Percentiles rank a stretch among this genome's conserved stretches.
Evolutionary conservation across 345 rosid genomes (phyloP).

Genomic region (Cardamine chenopodiifolia): DNA sequence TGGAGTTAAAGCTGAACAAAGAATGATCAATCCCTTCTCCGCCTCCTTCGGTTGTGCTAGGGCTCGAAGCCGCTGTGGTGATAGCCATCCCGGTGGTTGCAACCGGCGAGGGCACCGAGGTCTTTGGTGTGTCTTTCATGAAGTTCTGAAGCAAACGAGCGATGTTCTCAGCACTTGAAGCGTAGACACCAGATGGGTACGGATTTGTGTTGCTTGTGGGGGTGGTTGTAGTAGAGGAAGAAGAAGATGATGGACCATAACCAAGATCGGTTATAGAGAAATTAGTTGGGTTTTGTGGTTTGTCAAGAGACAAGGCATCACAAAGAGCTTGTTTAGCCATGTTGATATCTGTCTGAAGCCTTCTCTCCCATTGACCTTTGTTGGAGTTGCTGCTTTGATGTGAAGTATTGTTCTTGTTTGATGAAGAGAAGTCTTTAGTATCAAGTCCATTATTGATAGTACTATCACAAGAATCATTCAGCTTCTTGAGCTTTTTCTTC

Average conservation of each 20-base stretch:
- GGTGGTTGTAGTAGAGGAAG: slow-evolving; percentile 38
- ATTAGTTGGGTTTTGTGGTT: slow-evolving; percentile 31
- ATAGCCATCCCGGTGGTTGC: slow-evolving; percentile 44
- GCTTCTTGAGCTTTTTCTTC: slow-evolving; percentile 77
- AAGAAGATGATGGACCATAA: slow-evolving; percentile 34
- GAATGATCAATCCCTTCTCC: slow-evolving; percentile 47
- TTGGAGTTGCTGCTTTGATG: slow-evolving; percentile 35
- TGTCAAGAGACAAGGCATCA: slow-evolving; percentile 78
- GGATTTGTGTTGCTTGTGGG: slow-evolving; percentile 23
- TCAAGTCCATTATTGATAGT: slow-evolving; percentile 38
- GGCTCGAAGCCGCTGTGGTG: slow-evolving; percentile 36
- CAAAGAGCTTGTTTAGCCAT: slow-evolving; percentile 80
- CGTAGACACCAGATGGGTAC: slow-evolving; percentile 47
- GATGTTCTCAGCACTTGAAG: slow-evolving; percentile 73
- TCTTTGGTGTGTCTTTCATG: slow-evolving; percentile 54
- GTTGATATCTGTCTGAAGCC: slow-evolving; percentile 84
- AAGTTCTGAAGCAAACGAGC: slow-evolving; percentile 68
- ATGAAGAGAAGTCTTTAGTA: slow-evolving; percentile 47
- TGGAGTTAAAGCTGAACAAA: slow-evolving; percentile 55
- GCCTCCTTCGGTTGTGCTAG: slow-evolving; percentile 37
- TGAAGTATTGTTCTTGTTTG: slow-evolving; percentile 23
- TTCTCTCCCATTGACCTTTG: slow-evolving; percentile 91
- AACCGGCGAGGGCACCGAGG: slow-evolving; percentile 15
- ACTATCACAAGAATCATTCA: slow-evolving; percentile 42
- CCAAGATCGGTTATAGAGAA: slow-evolving; percentile 23